phyloP scores from a whole-genome alignment of 371 early-diverging fungal genomes.

The Lichtheimia corymbifera region DNA sequence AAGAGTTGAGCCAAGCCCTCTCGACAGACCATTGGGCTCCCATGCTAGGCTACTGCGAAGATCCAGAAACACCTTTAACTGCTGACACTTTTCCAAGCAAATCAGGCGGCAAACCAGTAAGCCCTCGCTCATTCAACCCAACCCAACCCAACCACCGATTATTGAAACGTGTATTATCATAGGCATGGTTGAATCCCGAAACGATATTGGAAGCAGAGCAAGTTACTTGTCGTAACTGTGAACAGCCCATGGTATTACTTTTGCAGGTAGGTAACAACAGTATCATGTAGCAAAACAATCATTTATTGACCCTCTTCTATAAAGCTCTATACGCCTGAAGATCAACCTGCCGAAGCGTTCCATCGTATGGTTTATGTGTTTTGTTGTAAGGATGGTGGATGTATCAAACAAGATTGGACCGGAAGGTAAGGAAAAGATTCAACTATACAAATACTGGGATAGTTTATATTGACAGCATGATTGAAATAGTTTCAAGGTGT shows the following conservation, averaged over 20 bases:
- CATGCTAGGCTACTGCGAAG: slow-evolving; percentile 81
- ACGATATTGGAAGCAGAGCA: slow-evolving; percentile 61
- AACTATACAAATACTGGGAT: background rate
- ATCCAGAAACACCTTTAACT: slow-evolving; percentile 61
- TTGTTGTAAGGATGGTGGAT: slow-evolving; percentile 84
- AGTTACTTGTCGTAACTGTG: slow-evolving; percentile 79
- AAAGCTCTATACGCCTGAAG: slow-evolving; percentile 92
- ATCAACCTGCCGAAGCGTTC: slow-evolving; percentile 82
- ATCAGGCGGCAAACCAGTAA: slow-evolving; percentile 87
- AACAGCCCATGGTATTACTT: slow-evolving; percentile 77
- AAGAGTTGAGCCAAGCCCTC: slow-evolving; percentile 30
- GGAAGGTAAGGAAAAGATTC: slow-evolving; percentile 47
- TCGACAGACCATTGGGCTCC: slow-evolving; percentile 37
- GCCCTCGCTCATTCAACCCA: slow-evolving; percentile 3
- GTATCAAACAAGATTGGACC: slow-evolving; percentile 67
- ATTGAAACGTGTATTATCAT: slow-evolving; percentile 2
- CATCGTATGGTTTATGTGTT: slow-evolving; percentile 91
- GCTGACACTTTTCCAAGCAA: slow-evolving; percentile 80
- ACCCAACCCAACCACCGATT: background rate
- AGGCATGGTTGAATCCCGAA: slow-evolving; percentile 88
- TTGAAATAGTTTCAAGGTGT: slow-evolving; percentile 75
- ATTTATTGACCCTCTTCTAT: background rate
- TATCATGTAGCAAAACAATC: background rate
- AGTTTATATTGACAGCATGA: background rate
- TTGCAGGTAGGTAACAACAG: slow-evolving; percentile 67